phyloP scores from a whole-genome alignment of 768 basidiomycete species.

The Boletus bicolor region DNA sequence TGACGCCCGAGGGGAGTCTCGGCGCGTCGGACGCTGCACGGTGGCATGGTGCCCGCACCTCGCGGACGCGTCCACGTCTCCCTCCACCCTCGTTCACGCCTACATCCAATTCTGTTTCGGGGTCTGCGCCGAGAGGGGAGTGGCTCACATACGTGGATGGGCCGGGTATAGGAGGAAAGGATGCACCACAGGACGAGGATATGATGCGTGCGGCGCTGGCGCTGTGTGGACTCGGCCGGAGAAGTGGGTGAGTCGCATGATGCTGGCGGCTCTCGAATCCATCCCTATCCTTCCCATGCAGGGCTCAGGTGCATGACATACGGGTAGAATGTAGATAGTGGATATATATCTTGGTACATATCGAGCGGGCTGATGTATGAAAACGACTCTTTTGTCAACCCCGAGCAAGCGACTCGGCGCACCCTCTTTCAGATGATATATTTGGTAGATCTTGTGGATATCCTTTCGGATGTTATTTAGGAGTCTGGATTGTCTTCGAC shows the following conservation, averaged over 20 bases:
- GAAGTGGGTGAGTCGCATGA: conserved; percentile 12
- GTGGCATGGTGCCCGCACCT: conserved; percentile 29
- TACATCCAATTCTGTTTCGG: background rate
- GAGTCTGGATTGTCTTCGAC: background rate
- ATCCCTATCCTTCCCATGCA: background rate
- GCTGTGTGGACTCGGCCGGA: conserved; percentile 52
- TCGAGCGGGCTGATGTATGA: background rate
- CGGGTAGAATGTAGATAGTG: conserved; percentile 3
- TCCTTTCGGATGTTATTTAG: background rate
- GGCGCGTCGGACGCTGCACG: conserved; percentile 37
- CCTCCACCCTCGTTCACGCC: background rate
- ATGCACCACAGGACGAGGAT: conserved; percentile 50
- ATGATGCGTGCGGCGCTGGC: conserved; percentile 69
- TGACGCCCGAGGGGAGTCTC: conserved; percentile 60
- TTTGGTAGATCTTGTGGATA: background rate
- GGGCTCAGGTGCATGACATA: background rate
- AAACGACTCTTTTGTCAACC: background rate
- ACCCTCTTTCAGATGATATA: background rate
- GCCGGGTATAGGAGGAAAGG: conserved; percentile 6
- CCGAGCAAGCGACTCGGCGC: background rate
- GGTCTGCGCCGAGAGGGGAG: background rate
- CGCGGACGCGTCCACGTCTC: conserved; percentile 3
- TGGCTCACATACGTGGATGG: background rate
- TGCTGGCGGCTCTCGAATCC: background rate
- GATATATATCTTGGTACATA: conserved; percentile 12